Evolutionary conservation across 495 filamentous ascomycete species (phyloP), one percentile per base, ranked within the genome.

Genomic region (Penicillium lividum): DNA sequence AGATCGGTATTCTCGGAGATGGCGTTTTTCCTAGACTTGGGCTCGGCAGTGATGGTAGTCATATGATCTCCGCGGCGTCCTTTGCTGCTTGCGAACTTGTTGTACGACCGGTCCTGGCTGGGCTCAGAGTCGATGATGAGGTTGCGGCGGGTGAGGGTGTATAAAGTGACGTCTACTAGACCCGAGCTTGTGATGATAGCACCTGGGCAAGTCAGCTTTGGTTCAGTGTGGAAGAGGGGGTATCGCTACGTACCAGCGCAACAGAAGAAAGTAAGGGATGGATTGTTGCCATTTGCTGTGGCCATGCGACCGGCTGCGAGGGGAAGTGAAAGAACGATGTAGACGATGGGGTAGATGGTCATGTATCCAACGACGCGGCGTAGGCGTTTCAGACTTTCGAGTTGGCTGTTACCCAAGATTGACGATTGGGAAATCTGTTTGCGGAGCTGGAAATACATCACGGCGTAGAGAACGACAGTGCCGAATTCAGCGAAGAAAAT

Each of bases 301-400:
- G 82, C 77, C 74, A 91, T 86, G 65, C 89, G 86, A 27, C 85
- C 85, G 0, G 83, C 77, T 7, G 89, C 89, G 4, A 93, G 78
- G 0, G 89, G 89, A 3, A 87, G 77, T 1, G 87, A 91, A 57
- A 88, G 85, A 18, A 89, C 62, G 33, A 89, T 77, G 67, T 91
- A 93, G 55, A 89, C 86, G 51, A 89, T 72, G 0, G 89, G 88
- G 64, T 93, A 93, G 52, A 90, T 80, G 28, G 91, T 79, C 89
- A 93, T 81, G 80, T 86, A 76, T 64, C 83, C 77, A 67, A 87
- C 79, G 51, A 87, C 75, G 27, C 76, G 75, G 15, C 71, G 71
- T 9, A 77, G 60, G n/a, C 75, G 73, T 57, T 67, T 68, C 7
- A 78, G 65, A 61, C 70, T 76, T 42, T 77, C 68, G 8, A 68